Base-by-base conservation (phyloP, 495 filamentous ascomycete genomes). In the Tuber melanosporum region DNA sequence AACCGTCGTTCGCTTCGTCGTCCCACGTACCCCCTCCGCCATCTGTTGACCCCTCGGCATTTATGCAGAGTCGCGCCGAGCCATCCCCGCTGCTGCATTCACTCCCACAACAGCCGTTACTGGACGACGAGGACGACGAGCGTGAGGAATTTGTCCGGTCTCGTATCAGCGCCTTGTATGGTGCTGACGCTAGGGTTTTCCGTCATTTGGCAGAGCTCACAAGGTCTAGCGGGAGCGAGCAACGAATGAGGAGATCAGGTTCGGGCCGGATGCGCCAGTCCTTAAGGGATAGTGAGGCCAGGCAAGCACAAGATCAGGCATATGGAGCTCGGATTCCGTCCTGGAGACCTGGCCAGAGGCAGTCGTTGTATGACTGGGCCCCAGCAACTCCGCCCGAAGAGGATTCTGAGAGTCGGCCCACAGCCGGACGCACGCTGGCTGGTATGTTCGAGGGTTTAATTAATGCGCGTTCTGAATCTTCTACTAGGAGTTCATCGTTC, bases 331-430 rank as follows among this genome's bases (percentile, higher is more conserved):
- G 81, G 6, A 74, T 83, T 47, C 81, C 81, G 15, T 81, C 77
- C 43, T 74, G 82, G 78, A 77, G 74, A 71, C 82, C 82, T 26
- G 82, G 81, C 39, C 81, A 83, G 75, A 77, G 81, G 72, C 81
- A 83, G 71, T 81, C 81, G 22, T 71, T 83, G 44, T 83, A 83
- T 49, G 81, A 83, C 69, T 83, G 82, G 82, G 82, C 82, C 26
- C 82, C 81, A 66, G 73, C 76, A 42, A 80, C 78, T 42, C 78
- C 78, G 26, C 77, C 77, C 14, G 78, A 79, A 15, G 78, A 80
- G 43, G 78, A 76, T 43, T 73, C 71, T 74, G 78, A 74, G 42
- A 80, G 71, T 41, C 78, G 26, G 73, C 62, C 49, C 70, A n/a
- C 77, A 36, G 57, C 57, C 14, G 57, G 57, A 36, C 57, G 57